phyloP scores from a whole-genome alignment of 2,329 filamentous ascomycete genomes.

The Boeremia exigua region DNA sequence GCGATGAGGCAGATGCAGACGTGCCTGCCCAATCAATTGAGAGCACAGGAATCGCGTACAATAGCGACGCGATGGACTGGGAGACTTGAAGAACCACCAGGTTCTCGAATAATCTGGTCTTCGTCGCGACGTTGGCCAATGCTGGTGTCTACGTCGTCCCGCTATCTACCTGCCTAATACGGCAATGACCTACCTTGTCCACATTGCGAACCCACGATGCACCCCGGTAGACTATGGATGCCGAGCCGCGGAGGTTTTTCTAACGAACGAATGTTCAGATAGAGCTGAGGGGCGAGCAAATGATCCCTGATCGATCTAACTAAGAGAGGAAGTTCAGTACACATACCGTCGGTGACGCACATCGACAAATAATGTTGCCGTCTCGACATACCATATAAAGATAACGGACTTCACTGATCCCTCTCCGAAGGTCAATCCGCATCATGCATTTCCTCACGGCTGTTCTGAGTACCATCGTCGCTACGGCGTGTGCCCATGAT shows the following conservation, averaged over 20 bases:
- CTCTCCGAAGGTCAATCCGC: background rate
- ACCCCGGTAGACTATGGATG: conserved; percentile 25
- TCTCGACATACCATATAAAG: conserved; percentile 23
- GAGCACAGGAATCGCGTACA: background rate
- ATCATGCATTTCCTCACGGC: conserved; percentile 29
- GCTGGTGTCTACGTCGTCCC: conserved; percentile 14
- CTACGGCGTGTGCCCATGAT: conserved; percentile 32
- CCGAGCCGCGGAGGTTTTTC: conserved; percentile 30
- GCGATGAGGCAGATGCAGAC: conserved; percentile 10
- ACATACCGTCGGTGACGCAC: conserved; percentile 13
- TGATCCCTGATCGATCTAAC: conserved; percentile 27
- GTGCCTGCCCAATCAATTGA: conserved; percentile 14
- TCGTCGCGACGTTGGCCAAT: conserved; percentile 2
- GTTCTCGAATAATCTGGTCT: background rate
- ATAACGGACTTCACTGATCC: background rate
- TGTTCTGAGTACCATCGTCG: conserved; percentile 24
- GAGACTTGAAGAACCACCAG: conserved; percentile 51
- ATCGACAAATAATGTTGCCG: background rate
- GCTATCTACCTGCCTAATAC: conserved; percentile 35
- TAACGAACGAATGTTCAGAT: conserved; percentile 5
- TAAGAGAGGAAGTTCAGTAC: conserved; percentile 34
- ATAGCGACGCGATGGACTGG: conserved; percentile 12
- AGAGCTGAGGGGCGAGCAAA: conserved; percentile 5
- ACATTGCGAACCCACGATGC: conserved; percentile 20
- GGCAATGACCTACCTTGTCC: conserved; percentile 34